Evolutionary conservation across 371 early-diverging fungal species (phyloP).

Genomic region (Cokeromyces recurvatus): DNA sequence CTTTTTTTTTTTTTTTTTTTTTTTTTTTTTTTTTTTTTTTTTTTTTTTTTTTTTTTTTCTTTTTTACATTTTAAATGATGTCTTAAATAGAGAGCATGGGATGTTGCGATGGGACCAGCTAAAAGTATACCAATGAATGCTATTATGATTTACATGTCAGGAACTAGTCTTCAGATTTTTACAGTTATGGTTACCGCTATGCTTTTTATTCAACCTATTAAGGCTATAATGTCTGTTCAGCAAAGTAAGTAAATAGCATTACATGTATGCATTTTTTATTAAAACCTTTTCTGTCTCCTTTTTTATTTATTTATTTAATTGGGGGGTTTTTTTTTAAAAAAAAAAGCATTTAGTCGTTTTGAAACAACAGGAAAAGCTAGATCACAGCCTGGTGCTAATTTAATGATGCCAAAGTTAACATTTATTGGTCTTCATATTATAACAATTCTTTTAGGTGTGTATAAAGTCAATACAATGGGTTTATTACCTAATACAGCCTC

Average conservation of each 20-base stretch:
- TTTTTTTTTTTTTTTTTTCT: no score
- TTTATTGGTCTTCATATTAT: constrained; percentile 78
- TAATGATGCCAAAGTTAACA: constrained; percentile 74
- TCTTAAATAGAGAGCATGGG: constrained; percentile 95
- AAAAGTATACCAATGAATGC: constrained; percentile 96
- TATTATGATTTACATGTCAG: constrained; percentile 98
- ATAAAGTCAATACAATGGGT: constrained; percentile 91
- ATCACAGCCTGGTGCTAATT: constrained; percentile 35
- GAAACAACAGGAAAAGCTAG: constrained; percentile 43
- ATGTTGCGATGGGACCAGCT: constrained; percentile 86
- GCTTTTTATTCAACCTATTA: constrained; percentile 86
- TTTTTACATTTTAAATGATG: no score
- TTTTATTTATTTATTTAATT: no score
- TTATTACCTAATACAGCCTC: constrained; percentile 89
- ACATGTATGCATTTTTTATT: neutral
- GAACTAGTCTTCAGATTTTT: constrained; percentile 93
- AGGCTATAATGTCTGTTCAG: constrained; percentile 69
- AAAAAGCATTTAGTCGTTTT: constrained; percentile 63
- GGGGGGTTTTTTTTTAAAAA: no score
- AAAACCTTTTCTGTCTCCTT: neutral
- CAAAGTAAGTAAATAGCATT: constrained; percentile 44
- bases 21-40: neutral
- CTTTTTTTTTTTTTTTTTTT: neutral
- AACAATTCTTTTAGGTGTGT: constrained; percentile 82
- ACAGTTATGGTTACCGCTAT: constrained; percentile 93